Evolutionary conservation across 768 basidiomycete genomes (phyloP), one percentile per base, ranked within the genome.

Genomic region (Boletus sensibilis): DNA sequence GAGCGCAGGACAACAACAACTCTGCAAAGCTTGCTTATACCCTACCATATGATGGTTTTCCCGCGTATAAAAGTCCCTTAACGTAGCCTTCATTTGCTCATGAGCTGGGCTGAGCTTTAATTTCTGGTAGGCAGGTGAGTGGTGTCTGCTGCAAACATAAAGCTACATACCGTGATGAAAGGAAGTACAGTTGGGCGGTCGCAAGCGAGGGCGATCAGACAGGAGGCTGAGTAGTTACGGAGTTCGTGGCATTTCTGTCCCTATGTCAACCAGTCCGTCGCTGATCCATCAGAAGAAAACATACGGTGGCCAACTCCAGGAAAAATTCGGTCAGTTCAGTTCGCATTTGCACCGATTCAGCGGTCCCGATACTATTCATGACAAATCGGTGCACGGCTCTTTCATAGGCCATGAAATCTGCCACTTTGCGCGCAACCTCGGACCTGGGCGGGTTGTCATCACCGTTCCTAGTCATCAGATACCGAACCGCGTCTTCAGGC

Each of bases 221-320:
- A 71, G 16, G 80, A 76, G 14, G 68, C 70, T 33, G 75, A 75
- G 53, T 76, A 82, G 54, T 84, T 82, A 35, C 78, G 74, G 25
- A 79, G 64, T 21, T 70, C 68, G 33, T 80, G 67, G 45, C 79
- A 82, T 51, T 72, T 67, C 82, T 83, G 52, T 58, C 3, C 9
- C 5, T 14, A 27, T 18, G 49, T 62, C 45, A 68, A 39, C 21
- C 20, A n/a, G 13, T 13, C 13, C 8, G 11, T n/a, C 38, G 1
- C 37, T 12, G 20, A 13, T 55, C 11, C 20, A 27, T 46, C 31
- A 42, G n/a, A n/a, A 45, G 20, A 48, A 45, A 25, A 37, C 63
- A 55, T 56, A 82, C 81, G 13, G 60, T 68, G 21, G 81, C 77
- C 44, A 81, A 57, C 50, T 80, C 77, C 25, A 81, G 45, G 74